These are phyloP conservation scores for Salix brachista DNA, from an alignment of 345 rosid species.

Conservation along the genomic window DNA sequence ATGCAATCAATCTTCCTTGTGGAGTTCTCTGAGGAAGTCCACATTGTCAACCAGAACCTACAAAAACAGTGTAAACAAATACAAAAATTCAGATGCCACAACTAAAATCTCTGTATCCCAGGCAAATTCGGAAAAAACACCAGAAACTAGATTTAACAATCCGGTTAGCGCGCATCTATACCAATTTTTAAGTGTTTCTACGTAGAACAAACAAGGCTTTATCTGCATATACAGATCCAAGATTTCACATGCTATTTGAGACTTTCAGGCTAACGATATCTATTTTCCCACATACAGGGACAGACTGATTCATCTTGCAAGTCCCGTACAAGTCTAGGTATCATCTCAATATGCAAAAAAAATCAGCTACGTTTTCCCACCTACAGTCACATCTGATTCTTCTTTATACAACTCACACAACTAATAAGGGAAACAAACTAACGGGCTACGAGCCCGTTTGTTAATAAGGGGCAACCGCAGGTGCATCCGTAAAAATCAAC, in stretches of 20 bases:
- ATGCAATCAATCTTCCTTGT: constrained; percentile 18
- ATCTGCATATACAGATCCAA: no score
- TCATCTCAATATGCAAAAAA: neutral
- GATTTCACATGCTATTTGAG: no score
- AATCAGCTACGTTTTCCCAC: neutral
- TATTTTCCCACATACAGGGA: neutral
- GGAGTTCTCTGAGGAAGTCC: constrained; percentile 87
- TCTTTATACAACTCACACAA: neutral
- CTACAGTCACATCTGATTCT: neutral
- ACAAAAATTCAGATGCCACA: neutral
- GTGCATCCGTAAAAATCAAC: no score
- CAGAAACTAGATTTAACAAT: neutral
- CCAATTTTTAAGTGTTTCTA: neutral
- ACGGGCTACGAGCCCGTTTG: neutral
- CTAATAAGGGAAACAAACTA: neutral
- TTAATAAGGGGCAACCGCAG: no score
- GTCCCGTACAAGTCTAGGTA: neutral
- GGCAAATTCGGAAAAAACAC: neutral
- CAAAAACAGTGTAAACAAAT: neutral
- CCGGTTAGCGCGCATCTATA: no score
- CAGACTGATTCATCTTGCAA: neutral
- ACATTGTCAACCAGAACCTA: constrained; percentile 91
- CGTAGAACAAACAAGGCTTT: neutral
- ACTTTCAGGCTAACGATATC: neutral
- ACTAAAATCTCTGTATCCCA: neutral